Percentiles rank a stretch among this genome's conserved stretches.
These are phyloP conservation scores for Camelina sativa DNA, from an alignment of 345 rosid genomes.

Conservation along the genomic window DNA sequence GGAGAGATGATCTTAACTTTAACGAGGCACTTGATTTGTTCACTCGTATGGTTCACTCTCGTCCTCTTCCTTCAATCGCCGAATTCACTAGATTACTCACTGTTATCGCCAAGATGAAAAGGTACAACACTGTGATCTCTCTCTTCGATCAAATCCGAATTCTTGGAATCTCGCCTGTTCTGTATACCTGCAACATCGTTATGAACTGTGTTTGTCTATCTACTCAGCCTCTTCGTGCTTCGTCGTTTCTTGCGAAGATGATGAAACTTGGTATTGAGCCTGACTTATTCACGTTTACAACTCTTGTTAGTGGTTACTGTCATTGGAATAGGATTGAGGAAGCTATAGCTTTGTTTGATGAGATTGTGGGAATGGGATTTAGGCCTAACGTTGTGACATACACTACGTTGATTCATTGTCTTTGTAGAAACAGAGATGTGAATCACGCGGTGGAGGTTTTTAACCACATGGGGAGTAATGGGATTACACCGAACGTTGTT, in stretches of 20 bases:
- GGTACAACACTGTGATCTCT: conserved; percentile 32
- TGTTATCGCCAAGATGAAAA: conserved; percentile 22
- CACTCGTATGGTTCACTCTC: conserved; percentile 21
- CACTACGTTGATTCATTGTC: conserved; percentile 32
- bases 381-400: conserved; percentile 37
- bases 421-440: conserved; percentile 28
- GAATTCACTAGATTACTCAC: conserved; percentile 31
- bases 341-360: conserved; percentile 33
- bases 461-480: conserved; percentile 31
- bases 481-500: conserved; percentile 35
- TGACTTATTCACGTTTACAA: conserved; percentile 26
- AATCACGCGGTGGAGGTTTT: conserved; percentile 19
- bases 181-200: conserved; percentile 31
- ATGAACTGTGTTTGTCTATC: conserved; percentile 30
- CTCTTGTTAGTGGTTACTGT: conserved; percentile 33
- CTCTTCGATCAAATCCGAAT: conserved; percentile 20
- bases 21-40: conserved; percentile 31
- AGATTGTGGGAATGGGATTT: conserved; percentile 24
- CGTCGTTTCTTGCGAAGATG: conserved; percentile 35
- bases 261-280: conserved; percentile 40
- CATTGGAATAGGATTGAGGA: conserved; percentile 15
- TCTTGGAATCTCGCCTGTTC: conserved; percentile 31
- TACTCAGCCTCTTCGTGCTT: conserved; percentile 7
- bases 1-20: conserved; percentile 19
- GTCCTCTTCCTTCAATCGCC: conserved; percentile 21